Evolutionary conservation across 805 yeast species (phyloP).

Genomic region (Candida sonorensis): DNA sequence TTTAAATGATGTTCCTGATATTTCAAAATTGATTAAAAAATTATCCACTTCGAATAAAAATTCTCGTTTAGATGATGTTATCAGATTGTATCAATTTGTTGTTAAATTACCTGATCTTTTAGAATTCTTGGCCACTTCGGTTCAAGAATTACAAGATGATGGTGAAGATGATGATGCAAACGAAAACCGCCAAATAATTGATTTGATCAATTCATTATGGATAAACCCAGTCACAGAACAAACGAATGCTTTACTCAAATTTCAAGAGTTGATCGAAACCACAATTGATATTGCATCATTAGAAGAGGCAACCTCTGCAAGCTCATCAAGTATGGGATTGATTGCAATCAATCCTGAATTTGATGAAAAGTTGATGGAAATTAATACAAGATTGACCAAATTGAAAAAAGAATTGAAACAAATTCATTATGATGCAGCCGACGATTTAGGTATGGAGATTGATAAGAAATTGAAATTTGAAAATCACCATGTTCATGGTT

Average conservation of each 20-base stretch:
- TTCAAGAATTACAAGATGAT: slow-evolving; percentile 25
- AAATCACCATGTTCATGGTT: slow-evolving; percentile 80
- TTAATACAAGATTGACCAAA: slow-evolving; percentile 50
- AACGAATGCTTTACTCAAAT: slow-evolving; percentile 49
- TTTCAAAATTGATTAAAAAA: slow-evolving; percentile 68
- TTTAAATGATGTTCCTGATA: slow-evolving; percentile 73
- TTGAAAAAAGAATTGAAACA: slow-evolving; percentile 48
- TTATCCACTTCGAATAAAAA: slow-evolving; percentile 35
- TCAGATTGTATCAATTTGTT: slow-evolving; percentile 78
- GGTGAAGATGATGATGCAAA: slow-evolving; percentile 6
- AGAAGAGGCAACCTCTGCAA: slow-evolving; percentile 59
- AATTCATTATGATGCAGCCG: slow-evolving; percentile 60
- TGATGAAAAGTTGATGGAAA: slow-evolving; percentile 63
- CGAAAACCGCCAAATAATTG: slow-evolving; percentile 16
- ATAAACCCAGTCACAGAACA: slow-evolving; percentile 45
- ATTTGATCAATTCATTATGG: slow-evolving; percentile 48
- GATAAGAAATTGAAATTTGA: slow-evolving; percentile 89
- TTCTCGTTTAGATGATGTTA: slow-evolving; percentile 80
- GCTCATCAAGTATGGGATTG: slow-evolving; percentile 20
- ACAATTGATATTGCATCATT: slow-evolving; percentile 84
- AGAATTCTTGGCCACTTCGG: slow-evolving; percentile 40
- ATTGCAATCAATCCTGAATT: slow-evolving; percentile 85
- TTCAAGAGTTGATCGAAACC: slow-evolving; percentile 83
- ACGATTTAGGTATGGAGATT: slow-evolving; percentile 71
- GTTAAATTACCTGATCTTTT: slow-evolving; percentile 63